phyloP scores from a whole-genome alignment of 1,139 yeast genomes.

The Pneumocystis sp. region DNA sequence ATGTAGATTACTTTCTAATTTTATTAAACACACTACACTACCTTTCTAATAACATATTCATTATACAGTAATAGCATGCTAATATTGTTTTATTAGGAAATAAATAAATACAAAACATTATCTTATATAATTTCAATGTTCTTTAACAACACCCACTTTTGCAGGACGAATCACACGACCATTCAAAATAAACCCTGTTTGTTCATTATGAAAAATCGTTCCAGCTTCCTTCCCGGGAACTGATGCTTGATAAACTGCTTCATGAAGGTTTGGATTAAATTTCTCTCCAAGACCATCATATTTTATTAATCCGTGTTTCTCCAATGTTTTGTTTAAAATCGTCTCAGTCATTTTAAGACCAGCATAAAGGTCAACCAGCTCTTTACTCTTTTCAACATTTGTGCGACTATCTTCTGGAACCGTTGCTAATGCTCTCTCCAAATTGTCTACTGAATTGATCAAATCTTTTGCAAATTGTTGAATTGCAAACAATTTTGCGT shows the following conservation, averaged over 20 bases:
- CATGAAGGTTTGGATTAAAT: conserved; percentile 86
- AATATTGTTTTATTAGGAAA: not conserved
- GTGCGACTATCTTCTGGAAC: conserved; percentile 40
- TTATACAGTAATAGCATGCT: not conserved
- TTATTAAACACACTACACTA: not conserved
- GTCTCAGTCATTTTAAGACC: conserved; percentile 87
- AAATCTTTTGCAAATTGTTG: conserved; percentile 88
- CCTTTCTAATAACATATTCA: not conserved
- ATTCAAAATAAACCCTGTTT: conserved; percentile 73
- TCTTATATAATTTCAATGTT: conserved; percentile 6
- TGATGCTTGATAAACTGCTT: conserved; percentile 80
- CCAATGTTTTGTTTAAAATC: conserved; percentile 72
- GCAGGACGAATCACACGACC: conserved; percentile 89
- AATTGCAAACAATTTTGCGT: conserved; percentile 79
- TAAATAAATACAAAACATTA: conserved; percentile 3
- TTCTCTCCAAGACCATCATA: conserved; percentile 71
- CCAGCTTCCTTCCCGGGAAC: conserved; percentile 87
- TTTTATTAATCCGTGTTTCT: conserved; percentile 64
- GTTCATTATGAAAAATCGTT: conserved; percentile 85
- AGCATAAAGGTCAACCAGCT: conserved; percentile 58
- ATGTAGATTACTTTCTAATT: not conserved
- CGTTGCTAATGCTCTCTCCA: conserved; percentile 70
- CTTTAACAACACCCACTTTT: conserved; percentile 86
- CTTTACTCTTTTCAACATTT: conserved; percentile 20
- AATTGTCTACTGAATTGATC: conserved; percentile 80